phyloP scores from a whole-genome alignment of 1,284 basidiomycete genomes.

The Neolentinus lepideus region DNA sequence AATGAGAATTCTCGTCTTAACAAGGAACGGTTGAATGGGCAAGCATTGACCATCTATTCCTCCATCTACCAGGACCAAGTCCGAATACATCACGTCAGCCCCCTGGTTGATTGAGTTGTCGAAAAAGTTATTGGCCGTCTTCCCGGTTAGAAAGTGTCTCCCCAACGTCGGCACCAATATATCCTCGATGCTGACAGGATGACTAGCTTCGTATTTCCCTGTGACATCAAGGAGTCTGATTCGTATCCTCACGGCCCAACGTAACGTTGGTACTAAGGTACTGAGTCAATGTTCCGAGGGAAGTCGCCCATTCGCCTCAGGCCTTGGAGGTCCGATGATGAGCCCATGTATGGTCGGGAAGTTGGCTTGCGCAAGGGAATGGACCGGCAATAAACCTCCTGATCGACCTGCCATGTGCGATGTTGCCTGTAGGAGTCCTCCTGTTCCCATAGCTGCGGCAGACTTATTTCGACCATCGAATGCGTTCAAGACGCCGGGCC shows the following conservation, averaged over 20 bases:
- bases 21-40: slow-evolving; percentile 57
- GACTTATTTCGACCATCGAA: slow-evolving; percentile 53
- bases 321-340: slow-evolving; percentile 41
- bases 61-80: slow-evolving; percentile 45
- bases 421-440: slow-evolving; percentile 57
- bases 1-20: slow-evolving; percentile 58
- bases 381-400: slow-evolving; percentile 61
- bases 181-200: slow-evolving; percentile 49
- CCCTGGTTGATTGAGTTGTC: slow-evolving; percentile 37
- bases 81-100: not conserved
- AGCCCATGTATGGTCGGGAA: slow-evolving; percentile 45
- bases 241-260: slow-evolving; percentile 44
- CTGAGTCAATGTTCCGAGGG: not conserved
- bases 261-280: slow-evolving; percentile 19
- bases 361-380: slow-evolving; percentile 50
- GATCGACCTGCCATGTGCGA: slow-evolving; percentile 58
- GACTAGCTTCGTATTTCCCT: slow-evolving; percentile 43
- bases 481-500: slow-evolving; percentile 47
- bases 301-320: slow-evolving; percentile 17
- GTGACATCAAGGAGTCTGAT: slow-evolving; percentile 49
- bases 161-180: slow-evolving; percentile 56
- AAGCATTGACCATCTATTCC: slow-evolving; percentile 56
- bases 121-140: slow-evolving; percentile 49
- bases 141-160: slow-evolving; percentile 63
- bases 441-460: slow-evolving; percentile 49